A percentile compares a stretch with the other conserved stretches of the same genome.
Evolutionary conservation across 2,329 filamentous ascomycete genomes (phyloP).

Genomic region (Emergomyces orientalis): DNA sequence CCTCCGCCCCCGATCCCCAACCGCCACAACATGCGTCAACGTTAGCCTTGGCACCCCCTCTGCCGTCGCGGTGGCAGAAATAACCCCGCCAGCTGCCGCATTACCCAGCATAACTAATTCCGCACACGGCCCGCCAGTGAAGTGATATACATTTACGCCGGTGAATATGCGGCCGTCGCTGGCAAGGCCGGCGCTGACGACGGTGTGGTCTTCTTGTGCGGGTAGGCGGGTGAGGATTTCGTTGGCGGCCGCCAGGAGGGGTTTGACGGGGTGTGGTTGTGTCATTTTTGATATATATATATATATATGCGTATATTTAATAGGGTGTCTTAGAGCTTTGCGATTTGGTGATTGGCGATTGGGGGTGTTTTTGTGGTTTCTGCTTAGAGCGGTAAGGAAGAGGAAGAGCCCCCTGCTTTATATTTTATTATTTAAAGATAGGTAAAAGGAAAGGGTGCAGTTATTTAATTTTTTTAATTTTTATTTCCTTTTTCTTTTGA

Average conservation of each 20-base stretch:
- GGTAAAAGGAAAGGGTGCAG: too few relatives aligned
- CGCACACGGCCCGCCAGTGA: conserved; percentile 25
- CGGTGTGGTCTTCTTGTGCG: conserved; percentile 19
- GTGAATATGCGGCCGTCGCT: conserved; percentile 20
- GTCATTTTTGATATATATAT: background rate
- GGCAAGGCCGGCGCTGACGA: conserved; percentile 17
- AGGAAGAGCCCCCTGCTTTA: too few relatives aligned
- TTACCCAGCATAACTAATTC: conserved; percentile 23
- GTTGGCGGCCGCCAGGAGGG: conserved; percentile 18
- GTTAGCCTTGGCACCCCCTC: conserved; percentile 14
- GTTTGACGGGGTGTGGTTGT: background rate
- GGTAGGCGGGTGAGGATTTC: conserved; percentile 18
- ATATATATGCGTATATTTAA: too few relatives aligned
- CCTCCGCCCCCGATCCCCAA: conserved; percentile 18
- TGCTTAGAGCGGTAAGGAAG: too few relatives aligned
- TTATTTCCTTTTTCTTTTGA: too few relatives aligned
- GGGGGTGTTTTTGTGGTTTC: background rate
- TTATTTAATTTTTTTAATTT: too few relatives aligned
- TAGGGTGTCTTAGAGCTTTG: too few relatives aligned
- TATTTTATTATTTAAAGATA: too few relatives aligned
- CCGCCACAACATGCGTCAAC: conserved; percentile 22
- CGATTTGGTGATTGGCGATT: background rate
- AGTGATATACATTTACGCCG: conserved; percentile 23
- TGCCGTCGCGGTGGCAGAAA: conserved; percentile 8
- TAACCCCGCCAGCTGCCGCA: conserved; percentile 16